Evolutionary conservation across 108 stramenopile genomes (phyloP).

Genomic region (Nannochloropsis gaditana): DNA sequence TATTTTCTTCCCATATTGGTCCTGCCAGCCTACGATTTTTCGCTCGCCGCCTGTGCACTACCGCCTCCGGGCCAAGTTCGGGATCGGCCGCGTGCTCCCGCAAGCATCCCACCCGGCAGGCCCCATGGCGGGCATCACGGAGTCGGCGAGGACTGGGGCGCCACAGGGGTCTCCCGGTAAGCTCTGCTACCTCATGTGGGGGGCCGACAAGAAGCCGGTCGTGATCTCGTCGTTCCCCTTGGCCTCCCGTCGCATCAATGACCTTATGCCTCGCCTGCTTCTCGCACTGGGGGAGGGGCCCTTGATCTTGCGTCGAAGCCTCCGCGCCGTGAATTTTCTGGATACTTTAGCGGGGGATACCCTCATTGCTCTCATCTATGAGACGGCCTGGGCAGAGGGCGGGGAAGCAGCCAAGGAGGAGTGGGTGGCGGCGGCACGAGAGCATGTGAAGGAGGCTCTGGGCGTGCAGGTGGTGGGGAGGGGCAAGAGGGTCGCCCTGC

Average conservation of each 20-base stretch:
- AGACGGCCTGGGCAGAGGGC: background rate
- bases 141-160: too few species aligned
- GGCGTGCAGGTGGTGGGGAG: background rate
- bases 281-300: background rate
- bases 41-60: background rate
- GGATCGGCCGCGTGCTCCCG: background rate
- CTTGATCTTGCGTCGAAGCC: background rate
- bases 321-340: background rate
- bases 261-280: conserved; percentile 11
- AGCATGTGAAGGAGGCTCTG: background rate
- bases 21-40: background rate
- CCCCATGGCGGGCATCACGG: too few species aligned
- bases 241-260: background rate
- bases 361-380: background rate
- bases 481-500: background rate
- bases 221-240: background rate
- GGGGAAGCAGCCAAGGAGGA: background rate
- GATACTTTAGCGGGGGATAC: conserved; percentile 8
- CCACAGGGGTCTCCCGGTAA: background rate
- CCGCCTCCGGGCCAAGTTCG: conserved; percentile 13
- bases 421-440: background rate
- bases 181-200: conserved; percentile 15
- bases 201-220: background rate
- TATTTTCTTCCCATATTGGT: background rate
- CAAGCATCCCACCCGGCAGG: background rate